Percentiles rank a stretch among this genome's conserved stretches.
phyloP scores from a whole-genome alignment of 2,329 filamentous ascomycete genomes.

The Monosporascus cannonballus region DNA sequence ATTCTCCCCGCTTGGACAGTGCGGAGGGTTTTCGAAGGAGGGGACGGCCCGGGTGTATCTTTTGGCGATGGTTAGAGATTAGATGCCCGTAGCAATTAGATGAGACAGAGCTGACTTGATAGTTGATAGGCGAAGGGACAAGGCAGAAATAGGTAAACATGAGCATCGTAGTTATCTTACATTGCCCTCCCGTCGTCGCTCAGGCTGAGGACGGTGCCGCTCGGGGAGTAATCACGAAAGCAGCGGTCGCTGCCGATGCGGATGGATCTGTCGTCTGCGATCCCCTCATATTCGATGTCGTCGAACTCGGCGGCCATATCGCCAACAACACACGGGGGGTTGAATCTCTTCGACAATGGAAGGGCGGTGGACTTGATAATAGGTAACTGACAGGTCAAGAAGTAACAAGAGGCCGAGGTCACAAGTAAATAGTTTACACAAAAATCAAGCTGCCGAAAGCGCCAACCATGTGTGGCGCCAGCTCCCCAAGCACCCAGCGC shows the following conservation, averaged over 20 bases:
- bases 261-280: constrained; percentile 13
- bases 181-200: constrained; percentile 10
- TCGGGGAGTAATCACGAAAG: constrained; percentile 10
- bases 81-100: too few relatives aligned
- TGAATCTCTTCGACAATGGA: too few relatives aligned
- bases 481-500: too few relatives aligned
- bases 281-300: constrained; percentile 16
- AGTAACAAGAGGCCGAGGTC: too few relatives aligned
- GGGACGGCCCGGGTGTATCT: background rate
- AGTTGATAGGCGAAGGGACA: background rate
- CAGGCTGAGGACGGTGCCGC: constrained; percentile 11
- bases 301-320: constrained; percentile 5
- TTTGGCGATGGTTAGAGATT: background rate
- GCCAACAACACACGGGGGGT: background rate
- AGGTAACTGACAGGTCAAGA: too few relatives aligned
- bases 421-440: too few relatives aligned
- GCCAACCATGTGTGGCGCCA: too few relatives aligned
- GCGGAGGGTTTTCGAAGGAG: background rate
- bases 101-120: background rate
- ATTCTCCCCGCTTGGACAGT: background rate
- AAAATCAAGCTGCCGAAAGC: too few relatives aligned
- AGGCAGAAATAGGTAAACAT: background rate
- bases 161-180: constrained; percentile 10
- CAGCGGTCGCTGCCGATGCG: constrained; percentile 11
- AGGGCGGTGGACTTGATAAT: too few relatives aligned